Evolutionary conservation across 495 filamentous ascomycete species (phyloP), one percentile per base, ranked within the genome.

Genomic region (Tricharina praecox): DNA sequence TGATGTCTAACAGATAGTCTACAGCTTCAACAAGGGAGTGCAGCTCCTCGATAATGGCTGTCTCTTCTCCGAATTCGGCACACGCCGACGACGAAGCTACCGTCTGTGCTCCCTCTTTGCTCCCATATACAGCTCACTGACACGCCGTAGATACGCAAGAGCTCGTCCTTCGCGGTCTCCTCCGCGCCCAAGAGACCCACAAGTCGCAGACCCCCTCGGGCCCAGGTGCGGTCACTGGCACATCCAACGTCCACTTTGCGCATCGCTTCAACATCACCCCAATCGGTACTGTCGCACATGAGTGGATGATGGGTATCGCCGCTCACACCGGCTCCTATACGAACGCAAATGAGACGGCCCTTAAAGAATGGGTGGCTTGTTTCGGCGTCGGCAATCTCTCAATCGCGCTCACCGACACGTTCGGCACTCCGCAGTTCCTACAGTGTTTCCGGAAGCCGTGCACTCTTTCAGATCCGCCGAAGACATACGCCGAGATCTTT

Each of bases 231-330:
- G 70, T 96, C 40, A 75, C 76, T 1, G 90, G 90, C 0, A 93
- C 90, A 1, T 94, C 86, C 62, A 97, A 97, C 59, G 92, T 96
- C 18, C 90, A 97, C 59, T 81, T 96, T 50, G 90, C 90, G 15
- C 58, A 61, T 16, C 51, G 47, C 59, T 83, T 88, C 61, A 75
- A 73, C 18, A 72, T 90, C 23, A 65, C 73, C 5, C 82, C 88
- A 0, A 76, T 97, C 16, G 90, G 90, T 13, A 97, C 90, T 2
- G 87, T 97, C 1, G 90, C 92, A 0, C 90, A 97, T 53, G 90
- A 97, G 65, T 97, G 92, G 92, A 95, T 93, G 66, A 97, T 97
- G 90, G 84, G 83, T 33, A 84, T 93, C 45, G 90, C 90, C 13
- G 87, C 90, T 26, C 82, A 94, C 56, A 87, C 81, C 2, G 70